Conservation (phyloP, 2,329 filamentous ascomycete genomes). For the Pyrenochaeta sp. region DNA sequence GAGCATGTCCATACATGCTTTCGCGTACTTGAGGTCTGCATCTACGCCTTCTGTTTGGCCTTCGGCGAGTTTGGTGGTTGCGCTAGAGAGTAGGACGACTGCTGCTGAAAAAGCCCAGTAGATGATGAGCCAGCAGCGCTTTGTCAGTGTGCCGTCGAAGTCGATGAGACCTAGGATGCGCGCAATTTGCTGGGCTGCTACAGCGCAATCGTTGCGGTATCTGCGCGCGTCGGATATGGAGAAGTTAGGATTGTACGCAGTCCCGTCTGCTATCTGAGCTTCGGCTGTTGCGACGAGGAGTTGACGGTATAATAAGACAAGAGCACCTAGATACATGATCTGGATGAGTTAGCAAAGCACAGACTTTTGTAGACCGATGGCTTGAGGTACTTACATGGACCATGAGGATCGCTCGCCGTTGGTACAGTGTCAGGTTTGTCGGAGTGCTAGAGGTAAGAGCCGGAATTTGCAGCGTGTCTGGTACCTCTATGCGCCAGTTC, state of each 20-base stretch:
- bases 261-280: constrained; percentile 37
- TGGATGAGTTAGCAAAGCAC: constrained; percentile 10
- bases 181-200: constrained; percentile 48
- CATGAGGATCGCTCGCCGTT: constrained; percentile 48
- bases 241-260: constrained; percentile 32
- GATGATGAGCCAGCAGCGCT: constrained; percentile 50
- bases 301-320: constrained; percentile 48
- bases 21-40: constrained; percentile 43
- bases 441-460: constrained; percentile 37
- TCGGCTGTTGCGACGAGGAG: constrained; percentile 45
- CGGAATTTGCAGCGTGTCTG: constrained; percentile 39
- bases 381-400: constrained; percentile 39
- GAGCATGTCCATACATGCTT: constrained; percentile 48
- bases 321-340: constrained; percentile 51
- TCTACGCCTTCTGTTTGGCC: constrained; percentile 39
- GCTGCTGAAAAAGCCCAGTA: constrained; percentile 50
- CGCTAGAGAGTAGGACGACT: constrained; percentile 47
- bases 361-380: not conserved
- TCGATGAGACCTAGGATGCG: constrained; percentile 45
- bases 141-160: constrained; percentile 46
- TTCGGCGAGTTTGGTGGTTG: constrained; percentile 46
- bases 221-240: constrained; percentile 35
- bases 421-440: constrained; percentile 37
- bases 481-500: constrained; percentile 45
- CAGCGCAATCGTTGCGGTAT: constrained; percentile 43